Evolutionary conservation across 257 asterid species (phyloP), one percentile per base, ranked within the genome.

Genomic region (Ligustrum vulgare): DNA sequence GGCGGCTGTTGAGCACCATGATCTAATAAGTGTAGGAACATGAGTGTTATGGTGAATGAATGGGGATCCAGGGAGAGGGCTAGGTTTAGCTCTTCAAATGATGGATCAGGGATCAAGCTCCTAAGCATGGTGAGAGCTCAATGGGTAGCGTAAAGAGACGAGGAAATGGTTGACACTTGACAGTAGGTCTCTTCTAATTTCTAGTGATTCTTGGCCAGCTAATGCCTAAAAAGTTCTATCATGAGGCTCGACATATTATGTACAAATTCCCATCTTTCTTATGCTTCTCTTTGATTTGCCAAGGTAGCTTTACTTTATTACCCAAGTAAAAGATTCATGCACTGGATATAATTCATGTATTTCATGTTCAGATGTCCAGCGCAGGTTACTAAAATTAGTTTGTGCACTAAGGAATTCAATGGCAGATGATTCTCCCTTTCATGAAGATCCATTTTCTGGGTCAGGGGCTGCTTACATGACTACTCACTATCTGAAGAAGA

Each of bases 41-140:
- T 87, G 93, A 87, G 87, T 77, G 89, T 84, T 72, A 79, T 92
- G 90, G 85, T 86, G 47, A 90, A 86, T 74, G 94, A 93, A 35
- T 82, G 81, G 88, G 89, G 89, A 11, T 84, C 91, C 33, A 79
- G 89, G 28, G 91, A 84, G 80, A 85, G 86, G 80, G 70, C 89
- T 67, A 83, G 86, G 75, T 41, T 41, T 87, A 71, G 78, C 92
- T 47, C 73, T 86, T 18, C 87, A 80, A 79, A 85, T 87, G 83
- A 54, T 64, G 70, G 83, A 79, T 51, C 86, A 80, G 51, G 70
- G 82, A 79, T 51, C 86, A 80, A 45, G 34, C 75, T 73, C 67
- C 82, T 72, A 86, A 69, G 68, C 80, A 23, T 39, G 86, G 86
- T 70, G 91, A 83, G 75, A 82, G 79, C 78, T 72, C 87, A 34